Evolutionary conservation across 768 basidiomycete genomes (phyloP), one percentile per base, ranked within the genome.

Genomic region (Clavulina sp.): DNA sequence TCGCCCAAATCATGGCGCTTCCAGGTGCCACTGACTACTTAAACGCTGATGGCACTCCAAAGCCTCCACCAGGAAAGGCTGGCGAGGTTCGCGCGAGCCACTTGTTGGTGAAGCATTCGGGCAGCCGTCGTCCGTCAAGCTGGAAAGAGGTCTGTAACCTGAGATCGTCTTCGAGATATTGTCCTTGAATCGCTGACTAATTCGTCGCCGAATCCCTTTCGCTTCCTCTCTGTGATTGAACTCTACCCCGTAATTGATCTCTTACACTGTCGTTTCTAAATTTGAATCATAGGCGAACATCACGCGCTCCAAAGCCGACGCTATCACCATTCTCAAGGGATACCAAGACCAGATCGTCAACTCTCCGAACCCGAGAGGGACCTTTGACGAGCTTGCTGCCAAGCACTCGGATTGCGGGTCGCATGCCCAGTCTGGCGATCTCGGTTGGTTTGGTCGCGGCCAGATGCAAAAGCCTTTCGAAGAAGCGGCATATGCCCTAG

Each of bases 391-490:
- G 62, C 72, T 97, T 40, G 95, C 95, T 2, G 60, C 61, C 7
- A 57, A 68, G 48, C 73, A 93, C 62, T 92, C 88, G 21, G 92
- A 99, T 64, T 96, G 92, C 65, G 83, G 84, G 4, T 89, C 85
- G 34, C 84, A 91, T 60, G 64, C 72, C 21, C 73, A 83, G 56
- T 73, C 72, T 2, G 95, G 95, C 1, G 92, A 99, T 65, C 75
- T 99, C 4, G 88, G 95, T 0, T 72, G 71, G 70, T 99, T 99
- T 60, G 75, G 73, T 1, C 76, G 66, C 18, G 84, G 81, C 0
- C 82, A 86, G 69, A 99, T 99, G 95, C 95, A 99, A 68, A 89
- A 86, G 67, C 81, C 88, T 32, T 99, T 99, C 61, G 92, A 96
- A 67, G 88, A 92, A 29, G 84, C 86, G 30, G 70, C 85, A 7